Evolutionary conservation across 208 protist genomes (phyloP), one percentile per base, ranked within the genome.

Genomic region (Acanthamoeba triangularis): DNA sequence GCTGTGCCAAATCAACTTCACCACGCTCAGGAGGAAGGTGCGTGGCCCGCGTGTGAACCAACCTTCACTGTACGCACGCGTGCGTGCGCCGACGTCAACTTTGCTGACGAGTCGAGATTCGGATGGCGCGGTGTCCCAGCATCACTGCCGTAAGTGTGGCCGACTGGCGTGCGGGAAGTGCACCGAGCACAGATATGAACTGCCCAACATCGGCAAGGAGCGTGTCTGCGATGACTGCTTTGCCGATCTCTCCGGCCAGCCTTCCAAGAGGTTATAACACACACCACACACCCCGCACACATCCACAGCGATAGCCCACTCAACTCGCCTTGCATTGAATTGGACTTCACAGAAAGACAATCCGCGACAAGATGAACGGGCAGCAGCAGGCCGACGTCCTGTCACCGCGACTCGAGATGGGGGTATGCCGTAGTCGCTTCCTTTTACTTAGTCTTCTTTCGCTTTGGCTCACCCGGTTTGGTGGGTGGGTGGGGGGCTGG

Each of bases 151-250:
- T 78, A 94, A 94, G 52, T 94, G 90, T 28, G 90, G 90, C 20
- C n/a, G 65, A 2, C 65, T 94, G 90, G 90, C 44, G 6, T 94
- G 90, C 52, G 65, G 65, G 13, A 94, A 94, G 44, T 94, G 90
- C 65, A 59, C 65, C 30, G 90, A 94, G 90, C 56, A 94, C 47
- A 28, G 90, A 49, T 94, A 78, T 18, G 90, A 94, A 28, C 90
- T 94, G 33, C 90, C 90, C 47, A 94, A 80, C 47, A 94, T 94
- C n/a, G 90, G 90, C 47, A 94, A 94, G 67, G 90, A 94, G 90
- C 90, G 90, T 28, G 90, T 94, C 18, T 94, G 88, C 88, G 88
- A 93, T 35, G 88, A 76, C 47, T 93, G 88, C 61, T 93, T 93
- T 76, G 90, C 56, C 16, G 90, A 94, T 67, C 84, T 91, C 49